These are phyloP conservation scores for Chalciporus pseudorubinellus DNA, from an alignment of 768 basidiomycete genomes.

Conservation along the genomic window DNA sequence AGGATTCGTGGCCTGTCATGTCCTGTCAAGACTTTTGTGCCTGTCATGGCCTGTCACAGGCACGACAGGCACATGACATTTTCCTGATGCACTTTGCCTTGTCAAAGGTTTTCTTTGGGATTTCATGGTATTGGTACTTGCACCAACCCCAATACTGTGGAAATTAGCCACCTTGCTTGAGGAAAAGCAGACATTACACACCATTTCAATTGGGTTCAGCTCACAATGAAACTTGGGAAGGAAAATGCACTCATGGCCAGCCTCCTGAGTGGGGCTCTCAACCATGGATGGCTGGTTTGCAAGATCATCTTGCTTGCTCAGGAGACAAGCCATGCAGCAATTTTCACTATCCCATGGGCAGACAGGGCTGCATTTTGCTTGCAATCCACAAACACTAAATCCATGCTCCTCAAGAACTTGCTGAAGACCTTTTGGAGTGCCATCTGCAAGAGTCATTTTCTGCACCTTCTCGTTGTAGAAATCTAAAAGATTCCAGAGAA, in stretches of 20 bases:
- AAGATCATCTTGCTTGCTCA: constrained; percentile 32
- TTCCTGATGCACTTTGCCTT: constrained; percentile 35
- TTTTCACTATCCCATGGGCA: constrained; percentile 16
- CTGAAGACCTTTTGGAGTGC: constrained; percentile 20
- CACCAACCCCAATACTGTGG: constrained; percentile 22
- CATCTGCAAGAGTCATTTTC: constrained; percentile 34
- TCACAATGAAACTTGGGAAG: constrained; percentile 14
- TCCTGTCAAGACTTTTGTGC: no score
- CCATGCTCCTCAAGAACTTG: constrained; percentile 33
- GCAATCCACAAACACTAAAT: constrained; percentile 33
- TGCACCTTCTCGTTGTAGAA: constrained; percentile 28
- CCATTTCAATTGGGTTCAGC: constrained; percentile 5
- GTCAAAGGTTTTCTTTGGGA: constrained; percentile 25
- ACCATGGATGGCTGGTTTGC: constrained; percentile 20
- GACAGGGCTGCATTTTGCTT: constrained; percentile 34
- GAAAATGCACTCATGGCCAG: constrained; percentile 32
- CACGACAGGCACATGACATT: no score
- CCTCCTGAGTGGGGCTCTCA: constrained; percentile 12
- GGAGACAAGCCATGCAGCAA: constrained; percentile 28
- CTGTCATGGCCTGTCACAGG: no score
- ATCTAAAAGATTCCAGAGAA: no score
- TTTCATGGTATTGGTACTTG: constrained; percentile 20
- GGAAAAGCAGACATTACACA: no score
- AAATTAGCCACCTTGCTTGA: no score
- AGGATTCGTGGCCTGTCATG: no score